Evolutionary conservation across 306 rosid genomes (phyloP), one percentile per base, ranked within the genome.

Genomic region (Vigna reflexopilosa): DNA sequence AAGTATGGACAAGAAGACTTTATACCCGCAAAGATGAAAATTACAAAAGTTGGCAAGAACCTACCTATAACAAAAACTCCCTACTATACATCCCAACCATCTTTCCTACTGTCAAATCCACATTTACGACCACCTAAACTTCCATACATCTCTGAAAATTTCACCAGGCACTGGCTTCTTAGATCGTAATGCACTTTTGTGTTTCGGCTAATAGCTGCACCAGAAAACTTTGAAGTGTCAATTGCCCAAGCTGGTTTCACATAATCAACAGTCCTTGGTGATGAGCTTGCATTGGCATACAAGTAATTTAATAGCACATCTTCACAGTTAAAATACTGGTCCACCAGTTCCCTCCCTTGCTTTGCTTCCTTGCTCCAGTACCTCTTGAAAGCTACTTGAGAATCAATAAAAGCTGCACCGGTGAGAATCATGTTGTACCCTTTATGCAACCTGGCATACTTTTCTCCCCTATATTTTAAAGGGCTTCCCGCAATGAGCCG

Each of bases 361-460:
- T 80, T 80, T 3, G 98, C 96, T 79, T 83, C 85, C 74, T 85
- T 87, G 30, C 96, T 69, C 99, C 99, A 93, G 49, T 96, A 96
- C 83, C 91, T 91, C 84, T 79, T 34, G 67, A 96, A 96, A 80
- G 99, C 98, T 28, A 76, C 61, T 76, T 88, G 84, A 49, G 89
- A 61, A 73, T 96, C 99, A 4, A 96, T 81, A 45, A 96, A 96
- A 44, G 99, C 99, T 28, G 99, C 99, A 32, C 99, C 99, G 0
- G 99, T 96, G 58, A 96, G 99, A 76, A 96, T 89, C 98, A 96
- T 91, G 83, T 96, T 93, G 87, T 96, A 96, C 57, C 99, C 97
- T 56, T 90, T 90, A 76, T 83, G 91, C 52, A 10, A 73, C 48
- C 99, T 75, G 2, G 99, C 99, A 40, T 87, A 81, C 69, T 87